phyloP scores from a whole-genome alignment of 495 filamentous ascomycete species.

The Barbatosphaeria neglecta region DNA sequence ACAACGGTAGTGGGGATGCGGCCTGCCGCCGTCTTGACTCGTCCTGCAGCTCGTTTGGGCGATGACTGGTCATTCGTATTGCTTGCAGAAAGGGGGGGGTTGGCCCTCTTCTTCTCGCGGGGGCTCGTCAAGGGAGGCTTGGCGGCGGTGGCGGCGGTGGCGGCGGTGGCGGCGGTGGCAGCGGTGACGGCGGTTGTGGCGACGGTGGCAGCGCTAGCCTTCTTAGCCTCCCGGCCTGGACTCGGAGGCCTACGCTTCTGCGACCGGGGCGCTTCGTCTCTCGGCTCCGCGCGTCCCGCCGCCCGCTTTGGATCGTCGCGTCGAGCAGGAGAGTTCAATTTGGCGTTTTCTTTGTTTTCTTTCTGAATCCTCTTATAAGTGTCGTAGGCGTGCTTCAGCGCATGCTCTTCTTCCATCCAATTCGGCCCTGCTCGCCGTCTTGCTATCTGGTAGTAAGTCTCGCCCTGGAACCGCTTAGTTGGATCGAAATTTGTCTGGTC shows the following conservation, averaged over 20 bases:
- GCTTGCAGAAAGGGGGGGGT: slow-evolving; percentile 15
- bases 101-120: slow-evolving; percentile 28
- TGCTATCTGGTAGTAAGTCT: slow-evolving; percentile 76
- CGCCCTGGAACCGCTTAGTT: slow-evolving; percentile 54
- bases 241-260: slow-evolving; percentile 40
- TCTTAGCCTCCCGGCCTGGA: slow-evolving; percentile 33
- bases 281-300: slow-evolving; percentile 33
- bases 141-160: slow-evolving; percentile 6
- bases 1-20: slow-evolving; percentile 28
- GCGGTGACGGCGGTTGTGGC: too few species aligned
- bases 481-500: slow-evolving; percentile 71
- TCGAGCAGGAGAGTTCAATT: slow-evolving; percentile 41
- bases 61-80: slow-evolving; percentile 29
- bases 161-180: background rate
- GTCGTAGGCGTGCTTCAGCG: slow-evolving; percentile 71
- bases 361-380: slow-evolving; percentile 40
- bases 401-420: slow-evolving; percentile 81
- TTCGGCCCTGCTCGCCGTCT: slow-evolving; percentile 67
- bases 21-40: slow-evolving; percentile 39
- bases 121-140: slow-evolving; percentile 27
- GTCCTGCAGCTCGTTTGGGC: slow-evolving; percentile 34
- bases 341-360: slow-evolving; percentile 19
- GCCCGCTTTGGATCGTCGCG: slow-evolving; percentile 43
- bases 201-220: too few species aligned
- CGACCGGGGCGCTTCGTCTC: slow-evolving; percentile 19